phyloP scores from a whole-genome alignment of 345 rosid genomes.

The Eucalyptus pauciflora region DNA sequence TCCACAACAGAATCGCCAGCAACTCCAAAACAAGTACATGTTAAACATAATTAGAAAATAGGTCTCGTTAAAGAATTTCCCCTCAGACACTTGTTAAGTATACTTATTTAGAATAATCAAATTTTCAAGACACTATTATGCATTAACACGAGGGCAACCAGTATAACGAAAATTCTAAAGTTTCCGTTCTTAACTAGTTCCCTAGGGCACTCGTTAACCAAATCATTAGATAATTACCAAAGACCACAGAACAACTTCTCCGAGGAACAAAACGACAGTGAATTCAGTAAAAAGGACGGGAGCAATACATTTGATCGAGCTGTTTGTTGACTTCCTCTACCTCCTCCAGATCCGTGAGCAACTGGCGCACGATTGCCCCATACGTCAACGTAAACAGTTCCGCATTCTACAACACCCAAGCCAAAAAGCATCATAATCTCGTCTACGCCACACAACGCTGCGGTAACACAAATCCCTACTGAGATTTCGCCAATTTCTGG shows the following conservation, averaged over 20 bases:
- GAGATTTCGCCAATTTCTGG: neutral
- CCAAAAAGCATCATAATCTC: neutral
- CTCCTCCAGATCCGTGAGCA: conserved; percentile 93
- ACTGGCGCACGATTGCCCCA: conserved; percentile 82
- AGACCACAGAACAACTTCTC: neutral
- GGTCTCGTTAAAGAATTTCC: neutral
- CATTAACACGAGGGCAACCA: neutral
- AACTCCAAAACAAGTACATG: neutral
- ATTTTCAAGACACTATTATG: neutral
- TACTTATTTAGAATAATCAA: neutral
- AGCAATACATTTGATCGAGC: conserved; percentile 84
- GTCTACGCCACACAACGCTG: neutral
- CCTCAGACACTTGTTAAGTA: neutral
- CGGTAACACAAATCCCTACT: neutral
- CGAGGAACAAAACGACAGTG: neutral
- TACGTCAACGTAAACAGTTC: conserved; percentile 89
- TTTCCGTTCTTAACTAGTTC: neutral
- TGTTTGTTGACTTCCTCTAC: conserved; percentile 97
- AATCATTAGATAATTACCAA: neutral
- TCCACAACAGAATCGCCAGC: neutral
- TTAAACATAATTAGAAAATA: neutral
- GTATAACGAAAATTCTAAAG: neutral
- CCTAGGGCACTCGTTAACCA: neutral
- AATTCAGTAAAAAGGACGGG: neutral
- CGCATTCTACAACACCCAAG: conserved; percentile 43